A percentile compares a stretch with the other conserved stretches of the same genome.
Conservation (phyloP, 352 stramenopile genomes). For the Pythium insidiosum region DNA sequence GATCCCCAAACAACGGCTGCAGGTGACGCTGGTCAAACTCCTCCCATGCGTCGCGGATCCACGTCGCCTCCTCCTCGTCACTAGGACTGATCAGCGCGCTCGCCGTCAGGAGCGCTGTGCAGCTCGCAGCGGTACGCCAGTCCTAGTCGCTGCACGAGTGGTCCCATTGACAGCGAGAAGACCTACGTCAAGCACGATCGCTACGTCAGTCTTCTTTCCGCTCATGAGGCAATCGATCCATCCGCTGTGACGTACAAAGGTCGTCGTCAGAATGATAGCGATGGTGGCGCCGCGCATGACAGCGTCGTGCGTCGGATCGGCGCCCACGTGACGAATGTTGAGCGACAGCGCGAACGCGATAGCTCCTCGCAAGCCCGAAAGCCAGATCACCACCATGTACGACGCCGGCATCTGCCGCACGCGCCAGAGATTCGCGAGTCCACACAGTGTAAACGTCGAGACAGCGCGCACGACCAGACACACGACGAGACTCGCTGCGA, state of each 20-base stretch:
- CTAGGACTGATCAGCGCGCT: background rate
- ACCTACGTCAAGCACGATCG: slow-evolving; percentile 9
- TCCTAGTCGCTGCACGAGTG: slow-evolving; percentile 16
- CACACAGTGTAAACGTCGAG: slow-evolving; percentile 24
- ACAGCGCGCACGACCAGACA: slow-evolving; percentile 21
- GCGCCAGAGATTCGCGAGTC: slow-evolving; percentile 17
- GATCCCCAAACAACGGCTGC: slow-evolving; percentile 15
- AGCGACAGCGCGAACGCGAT: slow-evolving; percentile 18
- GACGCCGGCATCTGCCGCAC: slow-evolving; percentile 16
- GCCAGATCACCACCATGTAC: slow-evolving; percentile 56
- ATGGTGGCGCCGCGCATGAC: slow-evolving; percentile 15
- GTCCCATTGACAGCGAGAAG: slow-evolving; percentile 21
- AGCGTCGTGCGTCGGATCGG: slow-evolving; percentile 6
- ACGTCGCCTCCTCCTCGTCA: slow-evolving; percentile 22
- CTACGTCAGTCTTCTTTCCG: too few relatives aligned
- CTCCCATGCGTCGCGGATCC: slow-evolving; percentile 20
- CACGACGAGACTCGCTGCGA: slow-evolving; percentile 17
- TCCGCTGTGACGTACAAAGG: slow-evolving; percentile 17
- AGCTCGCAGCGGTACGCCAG: slow-evolving; percentile 18
- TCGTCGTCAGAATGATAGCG: slow-evolving; percentile 20
- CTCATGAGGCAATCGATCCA: too few relatives aligned
- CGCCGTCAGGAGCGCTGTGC: slow-evolving; percentile 3
- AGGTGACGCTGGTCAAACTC: slow-evolving; percentile 18
- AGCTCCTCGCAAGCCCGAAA: slow-evolving; percentile 70
- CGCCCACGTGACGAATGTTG: slow-evolving; percentile 20